phyloP scores from a whole-genome alignment of 208 protist species.

The Angomonas deanei region DNA sequence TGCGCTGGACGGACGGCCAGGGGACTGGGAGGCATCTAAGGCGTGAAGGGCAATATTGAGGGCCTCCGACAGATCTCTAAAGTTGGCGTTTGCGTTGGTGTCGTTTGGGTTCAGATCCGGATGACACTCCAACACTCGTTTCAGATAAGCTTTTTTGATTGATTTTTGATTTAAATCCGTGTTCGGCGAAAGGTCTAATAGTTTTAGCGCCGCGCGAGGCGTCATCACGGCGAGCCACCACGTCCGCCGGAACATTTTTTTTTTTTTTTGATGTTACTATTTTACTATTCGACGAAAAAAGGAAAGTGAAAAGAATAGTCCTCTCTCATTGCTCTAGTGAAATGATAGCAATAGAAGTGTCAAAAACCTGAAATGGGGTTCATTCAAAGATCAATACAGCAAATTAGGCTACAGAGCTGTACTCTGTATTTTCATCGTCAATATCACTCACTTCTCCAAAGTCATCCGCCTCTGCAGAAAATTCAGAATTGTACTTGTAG shows the following conservation, averaged over 20 bases:
- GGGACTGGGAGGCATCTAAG: constrained; percentile 36
- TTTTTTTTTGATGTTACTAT: neutral
- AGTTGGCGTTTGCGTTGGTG: constrained; percentile 64
- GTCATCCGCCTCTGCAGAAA: neutral
- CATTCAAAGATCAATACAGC: no score
- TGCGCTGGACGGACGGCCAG: neutral
- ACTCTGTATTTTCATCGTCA: neutral
- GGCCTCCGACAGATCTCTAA: constrained; percentile 65
- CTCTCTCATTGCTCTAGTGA: no score
- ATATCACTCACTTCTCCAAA: neutral
- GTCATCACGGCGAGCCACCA: constrained; percentile 32
- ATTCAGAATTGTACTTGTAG: constrained; percentile 9
- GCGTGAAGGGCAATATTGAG: constrained; percentile 62
- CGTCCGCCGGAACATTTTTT: constrained; percentile 19
- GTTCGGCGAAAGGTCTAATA: constrained; percentile 32
- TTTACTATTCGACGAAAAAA: neutral
- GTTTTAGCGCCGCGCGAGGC: constrained; percentile 47
- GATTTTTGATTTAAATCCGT: constrained; percentile 32
- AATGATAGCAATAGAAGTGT: no score
- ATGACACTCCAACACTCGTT: constrained; percentile 70
- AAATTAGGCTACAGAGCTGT: neutral
- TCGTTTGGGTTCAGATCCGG: constrained; percentile 74
- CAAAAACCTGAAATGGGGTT: no score
- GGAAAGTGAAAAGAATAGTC: constrained; percentile 1
- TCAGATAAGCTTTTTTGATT: constrained; percentile 80